Evolutionary conservation across 352 stramenopile genomes (phyloP), one percentile per base, ranked within the genome.

Genomic region (Thalassiosira livingstoniorum): DNA sequence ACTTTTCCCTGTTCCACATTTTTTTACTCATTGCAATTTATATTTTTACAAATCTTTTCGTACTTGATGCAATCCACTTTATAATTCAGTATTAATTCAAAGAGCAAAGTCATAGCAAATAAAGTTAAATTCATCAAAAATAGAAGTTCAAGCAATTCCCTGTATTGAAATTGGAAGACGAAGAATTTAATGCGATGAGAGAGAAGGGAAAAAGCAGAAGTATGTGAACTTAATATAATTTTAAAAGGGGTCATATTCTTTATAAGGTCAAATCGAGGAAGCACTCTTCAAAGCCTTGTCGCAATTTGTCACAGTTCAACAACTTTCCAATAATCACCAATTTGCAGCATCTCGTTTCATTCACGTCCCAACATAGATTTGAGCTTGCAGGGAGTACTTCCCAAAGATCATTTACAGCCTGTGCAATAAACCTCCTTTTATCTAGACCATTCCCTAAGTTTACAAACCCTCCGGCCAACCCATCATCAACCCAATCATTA

Each of bases 351-450:
- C 88, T 85, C 29, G 81, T 78, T 57, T 91, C 86, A 65, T 25
- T 63, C 29, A 43, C 73, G 15, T 80, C 69, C 76, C 71, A 87
- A 29, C 51, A 57, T 11, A 85, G 65, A 43, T 79, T 57, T 29
- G 62, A 35, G 65, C 78, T 90, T 11, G 80, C 75, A 2, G 86
- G 83, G 54, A 83, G 69, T 15, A 92, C 77, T 42, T 94, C 88
- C 90, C 90, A 94, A 27, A 92, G 55, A 85, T 93, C 90, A 76
- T 93, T 74, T 0, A 94, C 90, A 29, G 79, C 87, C 80, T 94
- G 90, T 1, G 93, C 53, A 74, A 94, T 92, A 69, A 84, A 92
- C 39, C 84, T 74, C 57, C 88, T 74, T 32, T 4, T 34, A 67
- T 94, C 89, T 34, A 89, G 39, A 27, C 77, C 68, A 61, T 60